phyloP scores from a whole-genome alignment of 768 basidiomycete genomes.

The Saitozyma podzolica region DNA sequence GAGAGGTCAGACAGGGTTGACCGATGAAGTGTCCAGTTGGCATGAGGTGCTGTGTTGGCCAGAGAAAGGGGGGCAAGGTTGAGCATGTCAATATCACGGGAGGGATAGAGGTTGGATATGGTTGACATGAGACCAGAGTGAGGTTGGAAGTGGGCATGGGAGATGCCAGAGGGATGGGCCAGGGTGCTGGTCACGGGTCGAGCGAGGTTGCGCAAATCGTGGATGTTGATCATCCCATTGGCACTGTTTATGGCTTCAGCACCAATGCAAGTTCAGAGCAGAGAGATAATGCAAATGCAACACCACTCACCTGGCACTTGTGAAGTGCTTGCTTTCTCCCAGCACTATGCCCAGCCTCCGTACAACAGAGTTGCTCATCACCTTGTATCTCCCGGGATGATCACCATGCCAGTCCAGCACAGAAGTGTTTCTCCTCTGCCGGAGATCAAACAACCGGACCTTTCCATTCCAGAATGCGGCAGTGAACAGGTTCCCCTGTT shows the following conservation, averaged over 20 bases:
- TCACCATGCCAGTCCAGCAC: conserved; percentile 25
- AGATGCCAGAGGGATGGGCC: conserved; percentile 30
- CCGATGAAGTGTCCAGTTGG: conserved; percentile 24
- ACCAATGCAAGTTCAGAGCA: not conserved
- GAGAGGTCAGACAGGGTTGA: conserved; percentile 15
- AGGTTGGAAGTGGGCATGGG: conserved; percentile 35
- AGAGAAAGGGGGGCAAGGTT: conserved; percentile 1
- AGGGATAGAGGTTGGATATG: conserved; percentile 15
- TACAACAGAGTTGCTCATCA: not conserved
- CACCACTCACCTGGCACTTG: conserved; percentile 38
- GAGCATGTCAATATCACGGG: not conserved
- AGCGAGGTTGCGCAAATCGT: conserved; percentile 32
- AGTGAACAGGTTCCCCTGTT: conserved; percentile 37
- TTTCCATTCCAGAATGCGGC: conserved; percentile 30
- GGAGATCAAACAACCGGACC: conserved; percentile 36
- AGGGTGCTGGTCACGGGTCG: conserved; percentile 18
- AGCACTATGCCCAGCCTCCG: conserved; percentile 36
- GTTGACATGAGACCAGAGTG: conserved; percentile 45
- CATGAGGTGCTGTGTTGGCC: conserved; percentile 1
- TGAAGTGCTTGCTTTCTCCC: conserved; percentile 37
- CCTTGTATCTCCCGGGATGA: not conserved
- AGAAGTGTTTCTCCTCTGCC: conserved; percentile 21
- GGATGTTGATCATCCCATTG: conserved; percentile 38
- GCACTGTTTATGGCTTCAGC: conserved; percentile 20
- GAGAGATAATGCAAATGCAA: not conserved